A percentile compares a stretch with the other conserved stretches of the same genome.
Evolutionary conservation across 1,139 yeast genomes (phyloP).

Genomic region (Yamadazyma spencermartinsiae): DNA sequence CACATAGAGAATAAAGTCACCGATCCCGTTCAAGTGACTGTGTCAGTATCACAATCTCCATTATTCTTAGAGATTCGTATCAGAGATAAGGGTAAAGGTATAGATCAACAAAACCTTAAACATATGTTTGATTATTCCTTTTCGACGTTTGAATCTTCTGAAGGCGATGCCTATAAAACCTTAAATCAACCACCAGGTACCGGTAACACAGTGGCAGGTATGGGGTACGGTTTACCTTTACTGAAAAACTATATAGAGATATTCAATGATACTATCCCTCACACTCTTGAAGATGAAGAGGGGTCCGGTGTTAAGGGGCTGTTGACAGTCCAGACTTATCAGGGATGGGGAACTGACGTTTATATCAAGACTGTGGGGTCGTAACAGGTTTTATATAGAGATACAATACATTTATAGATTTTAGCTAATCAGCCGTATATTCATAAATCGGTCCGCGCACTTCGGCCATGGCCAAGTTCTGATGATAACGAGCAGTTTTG

Average conservation of each 20-base stretch:
- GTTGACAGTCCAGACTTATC: conserved; percentile 73
- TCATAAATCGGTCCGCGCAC: no score
- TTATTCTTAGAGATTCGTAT: conserved; percentile 61
- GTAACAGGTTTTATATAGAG: no score
- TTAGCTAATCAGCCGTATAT: no score
- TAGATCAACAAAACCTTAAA: conserved; percentile 60
- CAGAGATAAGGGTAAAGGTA: conserved; percentile 89
- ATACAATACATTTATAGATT: no score
- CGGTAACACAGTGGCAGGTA: conserved; percentile 82
- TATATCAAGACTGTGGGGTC: conserved; percentile 33
- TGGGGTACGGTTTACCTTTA: conserved; percentile 93
- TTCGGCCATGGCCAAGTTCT: no score
- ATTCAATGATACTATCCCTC: conserved; percentile 35
- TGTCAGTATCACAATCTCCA: conserved; percentile 53
- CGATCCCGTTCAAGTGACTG: conserved; percentile 67
- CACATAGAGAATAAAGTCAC: conserved; percentile 67
- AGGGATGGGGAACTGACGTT: conserved; percentile 75
- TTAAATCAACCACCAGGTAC: conserved; percentile 76
- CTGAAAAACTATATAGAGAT: conserved; percentile 58
- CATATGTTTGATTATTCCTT: conserved; percentile 84
- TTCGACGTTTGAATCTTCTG: conserved; percentile 67
- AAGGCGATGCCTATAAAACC: conserved; percentile 58
- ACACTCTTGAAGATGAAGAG: conserved; percentile 5
- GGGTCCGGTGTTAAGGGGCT: conserved; percentile 48
- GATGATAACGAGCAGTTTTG: no score